Percentiles rank a stretch among this genome's conserved stretches.
phyloP scores from a whole-genome alignment of 805 yeast species.

The Candida pseudoglaebosa region DNA sequence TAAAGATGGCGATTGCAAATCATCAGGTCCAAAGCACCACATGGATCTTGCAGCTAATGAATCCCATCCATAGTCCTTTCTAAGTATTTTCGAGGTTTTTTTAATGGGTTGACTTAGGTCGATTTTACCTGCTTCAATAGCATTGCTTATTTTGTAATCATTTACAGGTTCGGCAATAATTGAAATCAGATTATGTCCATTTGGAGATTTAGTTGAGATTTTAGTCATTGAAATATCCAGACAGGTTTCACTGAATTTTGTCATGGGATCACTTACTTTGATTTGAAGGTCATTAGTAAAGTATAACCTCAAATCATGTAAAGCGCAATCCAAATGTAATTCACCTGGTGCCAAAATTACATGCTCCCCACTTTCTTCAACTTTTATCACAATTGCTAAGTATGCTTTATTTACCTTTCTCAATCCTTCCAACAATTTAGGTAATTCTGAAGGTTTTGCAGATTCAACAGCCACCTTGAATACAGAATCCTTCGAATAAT shows the following conservation, averaged over 20 bases:
- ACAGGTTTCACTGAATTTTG: constrained; percentile 76
- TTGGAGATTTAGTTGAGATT: constrained; percentile 52
- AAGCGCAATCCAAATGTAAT: constrained; percentile 73
- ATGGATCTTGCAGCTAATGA: constrained; percentile 75
- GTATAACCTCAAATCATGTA: constrained; percentile 68
- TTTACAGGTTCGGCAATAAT: constrained; percentile 75
- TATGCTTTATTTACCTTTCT: constrained; percentile 59
- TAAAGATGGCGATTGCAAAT: constrained; percentile 44
- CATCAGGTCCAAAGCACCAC: constrained; percentile 65
- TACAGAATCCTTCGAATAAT: constrained; percentile 51
- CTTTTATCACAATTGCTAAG: constrained; percentile 61
- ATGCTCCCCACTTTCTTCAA: constrained; percentile 88
- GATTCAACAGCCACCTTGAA: constrained; percentile 86
- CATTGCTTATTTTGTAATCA: constrained; percentile 43
- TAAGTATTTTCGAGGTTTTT: constrained; percentile 50
- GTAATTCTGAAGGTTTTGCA: constrained; percentile 69
- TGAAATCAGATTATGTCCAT: constrained; percentile 55
- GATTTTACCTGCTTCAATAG: constrained; percentile 50
- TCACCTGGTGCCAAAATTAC: constrained; percentile 83
- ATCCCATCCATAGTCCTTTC: constrained; percentile 71
- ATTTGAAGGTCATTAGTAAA: constrained; percentile 62
- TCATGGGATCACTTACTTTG: constrained; percentile 80
- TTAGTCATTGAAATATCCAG: constrained; percentile 61
- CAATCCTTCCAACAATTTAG: constrained; percentile 67
- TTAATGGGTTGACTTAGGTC: constrained; percentile 33